A percentile compares a stretch with the other conserved stretches of the same genome.
Conservation (phyloP, 768 basidiomycete genomes). For the Tulasnella sp. region DNA sequence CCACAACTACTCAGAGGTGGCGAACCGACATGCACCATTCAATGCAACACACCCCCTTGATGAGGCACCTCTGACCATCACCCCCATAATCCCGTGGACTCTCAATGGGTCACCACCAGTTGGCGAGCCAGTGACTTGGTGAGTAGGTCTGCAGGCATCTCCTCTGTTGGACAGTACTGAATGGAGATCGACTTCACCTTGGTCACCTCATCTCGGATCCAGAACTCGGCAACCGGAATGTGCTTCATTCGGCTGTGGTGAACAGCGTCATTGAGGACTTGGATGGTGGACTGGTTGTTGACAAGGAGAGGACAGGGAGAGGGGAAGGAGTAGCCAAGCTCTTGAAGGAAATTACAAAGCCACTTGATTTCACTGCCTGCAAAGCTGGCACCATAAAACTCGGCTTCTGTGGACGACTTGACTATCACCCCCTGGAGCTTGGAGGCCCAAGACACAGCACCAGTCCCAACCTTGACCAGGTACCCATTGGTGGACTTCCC, state of each 20-base stretch:
- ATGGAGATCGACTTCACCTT: slow-evolving; percentile 1
- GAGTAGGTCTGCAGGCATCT: slow-evolving; percentile 16
- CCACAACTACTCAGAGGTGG: not conserved
- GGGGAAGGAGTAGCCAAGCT: not conserved
- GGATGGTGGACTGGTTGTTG: slow-evolving; percentile 19
- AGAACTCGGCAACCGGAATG: not conserved
- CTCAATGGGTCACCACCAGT: not conserved
- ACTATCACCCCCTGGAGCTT: slow-evolving; percentile 37
- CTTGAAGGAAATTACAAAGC: slow-evolving; percentile 5
- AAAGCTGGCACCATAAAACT: slow-evolving; percentile 26
- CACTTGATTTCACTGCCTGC: slow-evolving; percentile 20
- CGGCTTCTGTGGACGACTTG: slow-evolving; percentile 30
- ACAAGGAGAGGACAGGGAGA: not conserved
- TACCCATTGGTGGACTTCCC: slow-evolving; percentile 34
- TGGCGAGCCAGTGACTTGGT: not conserved
- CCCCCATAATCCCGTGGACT: not conserved
- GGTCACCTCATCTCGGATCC: not conserved
- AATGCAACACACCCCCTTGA: slow-evolving; percentile 2
- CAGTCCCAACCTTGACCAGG: slow-evolving; percentile 32
- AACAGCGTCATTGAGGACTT: slow-evolving; percentile 5
- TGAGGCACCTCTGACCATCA: not conserved
- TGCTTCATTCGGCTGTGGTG: slow-evolving; percentile 13
- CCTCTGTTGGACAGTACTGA: not conserved
- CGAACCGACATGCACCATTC: not conserved
- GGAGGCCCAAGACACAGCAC: slow-evolving; percentile 35